Conservation (phyloP, 257 asterid species). For the Solanum acaule region DNA sequence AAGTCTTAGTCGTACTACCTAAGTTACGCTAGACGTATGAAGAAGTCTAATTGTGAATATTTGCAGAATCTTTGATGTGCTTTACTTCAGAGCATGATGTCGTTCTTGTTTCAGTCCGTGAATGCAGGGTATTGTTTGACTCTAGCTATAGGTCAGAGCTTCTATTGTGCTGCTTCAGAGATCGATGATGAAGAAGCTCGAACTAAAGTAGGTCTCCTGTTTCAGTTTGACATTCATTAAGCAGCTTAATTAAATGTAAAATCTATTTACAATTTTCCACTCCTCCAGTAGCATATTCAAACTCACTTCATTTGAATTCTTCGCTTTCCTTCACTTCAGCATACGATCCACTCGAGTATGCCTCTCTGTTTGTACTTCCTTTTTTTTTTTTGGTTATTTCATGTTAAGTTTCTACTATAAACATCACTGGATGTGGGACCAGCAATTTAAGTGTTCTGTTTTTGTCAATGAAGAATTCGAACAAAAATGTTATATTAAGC, state of each 20-base stretch:
- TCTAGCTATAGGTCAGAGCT: not conserved
- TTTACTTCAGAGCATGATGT: not conserved
- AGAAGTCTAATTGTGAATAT: not conserved
- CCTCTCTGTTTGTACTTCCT: not conserved
- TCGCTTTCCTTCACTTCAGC: not conserved
- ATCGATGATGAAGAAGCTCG: not conserved
- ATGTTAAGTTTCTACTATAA: not conserved
- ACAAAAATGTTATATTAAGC: not conserved
- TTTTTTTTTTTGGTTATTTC: not conserved
- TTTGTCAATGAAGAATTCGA: not conserved
- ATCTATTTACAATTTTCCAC: not conserved
- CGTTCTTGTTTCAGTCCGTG: not conserved
- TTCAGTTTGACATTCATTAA: not conserved
- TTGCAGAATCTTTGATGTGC: not conserved
- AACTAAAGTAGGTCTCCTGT: not conserved
- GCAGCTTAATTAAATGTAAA: not conserved
- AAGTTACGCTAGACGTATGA: not conserved
- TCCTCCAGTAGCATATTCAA: not conserved
- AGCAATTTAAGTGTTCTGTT: not conserved
- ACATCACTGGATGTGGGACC: not conserved
- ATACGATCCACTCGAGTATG: not conserved
- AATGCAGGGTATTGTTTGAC: not conserved
- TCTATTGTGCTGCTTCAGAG: not conserved
- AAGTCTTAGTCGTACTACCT: not conserved
- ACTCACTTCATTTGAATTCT: not conserved